Conservation (phyloP, 2,329 filamentous ascomycete genomes). For the Xenoacremonium recifei region DNA sequence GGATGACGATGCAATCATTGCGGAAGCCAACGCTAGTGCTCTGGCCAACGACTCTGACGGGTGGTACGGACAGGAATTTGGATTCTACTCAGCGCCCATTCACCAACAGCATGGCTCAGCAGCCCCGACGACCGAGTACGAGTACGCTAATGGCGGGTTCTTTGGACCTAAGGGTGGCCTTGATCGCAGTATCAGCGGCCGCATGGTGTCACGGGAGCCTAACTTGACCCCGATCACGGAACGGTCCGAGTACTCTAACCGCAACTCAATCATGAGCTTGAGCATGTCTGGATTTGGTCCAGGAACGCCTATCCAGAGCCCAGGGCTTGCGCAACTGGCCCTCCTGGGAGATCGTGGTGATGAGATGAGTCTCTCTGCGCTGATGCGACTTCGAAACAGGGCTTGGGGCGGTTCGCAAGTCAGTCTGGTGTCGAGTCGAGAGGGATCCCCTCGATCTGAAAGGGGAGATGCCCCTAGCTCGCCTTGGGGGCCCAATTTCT, state of each 20-base stretch:
- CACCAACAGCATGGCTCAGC: constrained; percentile 43
- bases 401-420: constrained; percentile 81
- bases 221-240: constrained; percentile 96
- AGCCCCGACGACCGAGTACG: constrained; percentile 35
- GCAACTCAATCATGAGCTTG: constrained; percentile 84
- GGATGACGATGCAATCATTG: constrained; percentile 88
- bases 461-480: constrained; percentile 47
- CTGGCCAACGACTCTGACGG: constrained; percentile 90
- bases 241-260: constrained; percentile 90
- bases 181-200: constrained; percentile 70
- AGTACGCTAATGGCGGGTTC: constrained; percentile 80
- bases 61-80: constrained; percentile 95
- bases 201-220: constrained; percentile 75
- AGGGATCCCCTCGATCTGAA: constrained; percentile 50
- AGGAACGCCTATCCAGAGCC: constrained; percentile 57
- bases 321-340: constrained; percentile 75
- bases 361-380: constrained; percentile 70
- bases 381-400: constrained; percentile 70
- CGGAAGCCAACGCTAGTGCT: constrained; percentile 90
- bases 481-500: constrained; percentile 32
- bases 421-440: constrained; percentile 59
- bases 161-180: constrained; percentile 74
- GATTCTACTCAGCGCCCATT: constrained; percentile 75
- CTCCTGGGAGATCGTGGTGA: constrained; percentile 55
- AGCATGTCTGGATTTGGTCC: constrained; percentile 40